A percentile compares a stretch with the other conserved stretches of the same genome.
Conservation (phyloP, 768 basidiomycete genomes). For the Chiua virens region DNA sequence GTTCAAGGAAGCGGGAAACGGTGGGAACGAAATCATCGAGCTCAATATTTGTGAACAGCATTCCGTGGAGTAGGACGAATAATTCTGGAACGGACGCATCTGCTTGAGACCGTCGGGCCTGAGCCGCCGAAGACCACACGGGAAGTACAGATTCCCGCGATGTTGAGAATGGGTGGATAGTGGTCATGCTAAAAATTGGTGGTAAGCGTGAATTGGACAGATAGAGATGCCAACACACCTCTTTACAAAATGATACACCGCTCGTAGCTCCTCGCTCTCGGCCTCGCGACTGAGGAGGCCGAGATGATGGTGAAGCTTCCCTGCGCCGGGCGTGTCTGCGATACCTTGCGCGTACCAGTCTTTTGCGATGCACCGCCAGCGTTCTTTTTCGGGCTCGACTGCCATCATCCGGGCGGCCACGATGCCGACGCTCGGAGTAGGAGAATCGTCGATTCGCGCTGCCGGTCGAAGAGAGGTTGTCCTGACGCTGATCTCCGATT, state of each 20-base stretch:
- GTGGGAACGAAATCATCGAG: slow-evolving; percentile 88
- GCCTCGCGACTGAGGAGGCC: slow-evolving; percentile 85
- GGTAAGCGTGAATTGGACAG: slow-evolving; percentile 3
- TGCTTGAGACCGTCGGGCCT: slow-evolving; percentile 66
- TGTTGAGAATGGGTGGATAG: slow-evolving; percentile 81
- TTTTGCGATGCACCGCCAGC: slow-evolving; percentile 85
- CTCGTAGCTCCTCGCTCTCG: slow-evolving; percentile 77
- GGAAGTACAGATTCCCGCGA: slow-evolving; percentile 89
- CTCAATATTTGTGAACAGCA: slow-evolving; percentile 95
- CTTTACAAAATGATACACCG: slow-evolving; percentile 92
- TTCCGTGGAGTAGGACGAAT: slow-evolving; percentile 91
- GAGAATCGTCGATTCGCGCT: slow-evolving; percentile 62
- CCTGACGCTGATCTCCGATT: slow-evolving; percentile 22
- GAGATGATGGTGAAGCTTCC: slow-evolving; percentile 92
- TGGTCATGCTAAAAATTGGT: slow-evolving; percentile 67
- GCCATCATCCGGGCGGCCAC: slow-evolving; percentile 80
- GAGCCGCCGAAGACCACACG: slow-evolving; percentile 75
- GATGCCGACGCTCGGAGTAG: slow-evolving; percentile 78
- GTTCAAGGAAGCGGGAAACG: slow-evolving; percentile 83
- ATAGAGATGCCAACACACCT: slow-evolving; percentile 53
- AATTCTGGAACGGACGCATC: slow-evolving; percentile 75
- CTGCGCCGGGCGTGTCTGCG: slow-evolving; percentile 88
- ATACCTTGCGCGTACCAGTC: slow-evolving; percentile 94
- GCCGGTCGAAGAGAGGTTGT: slow-evolving; percentile 48
- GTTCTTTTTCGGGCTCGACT: slow-evolving; percentile 88